Conservation (phyloP, 176 grass and related monocot species). For the Avena eriantha region DNA sequence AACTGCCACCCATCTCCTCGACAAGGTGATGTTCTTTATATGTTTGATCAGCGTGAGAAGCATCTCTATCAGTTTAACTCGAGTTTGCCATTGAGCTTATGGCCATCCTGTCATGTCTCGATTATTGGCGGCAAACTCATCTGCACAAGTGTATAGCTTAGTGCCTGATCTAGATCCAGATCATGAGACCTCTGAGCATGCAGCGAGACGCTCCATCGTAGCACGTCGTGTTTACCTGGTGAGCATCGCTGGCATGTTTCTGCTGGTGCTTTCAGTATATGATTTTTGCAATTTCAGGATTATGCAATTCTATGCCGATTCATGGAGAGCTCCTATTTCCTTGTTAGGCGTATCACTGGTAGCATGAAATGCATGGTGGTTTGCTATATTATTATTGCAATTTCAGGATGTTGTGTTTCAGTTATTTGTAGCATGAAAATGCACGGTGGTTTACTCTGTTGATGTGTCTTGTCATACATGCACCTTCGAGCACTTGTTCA, state of each 20-base stretch:
- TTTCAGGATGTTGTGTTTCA: background rate
- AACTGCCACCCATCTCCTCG: constrained; percentile 17
- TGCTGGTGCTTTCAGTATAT: background rate
- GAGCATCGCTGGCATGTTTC: constrained; percentile 24
- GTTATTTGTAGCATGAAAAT: background rate
- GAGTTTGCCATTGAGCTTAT: too few species aligned
- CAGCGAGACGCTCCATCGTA: background rate
- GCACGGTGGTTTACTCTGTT: too few species aligned
- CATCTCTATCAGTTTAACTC: background rate
- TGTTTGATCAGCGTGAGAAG: background rate
- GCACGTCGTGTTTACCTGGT: background rate
- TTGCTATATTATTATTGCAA: background rate
- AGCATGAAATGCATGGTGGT: too few species aligned
- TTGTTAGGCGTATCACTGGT: too few species aligned
- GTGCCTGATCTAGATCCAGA: constrained; percentile 2
- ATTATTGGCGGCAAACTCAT: constrained; percentile 7
- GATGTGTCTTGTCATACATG: background rate
- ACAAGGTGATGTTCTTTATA: background rate
- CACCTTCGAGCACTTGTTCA: background rate
- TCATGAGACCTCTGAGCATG: background rate
- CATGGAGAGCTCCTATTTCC: background rate
- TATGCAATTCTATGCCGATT: background rate
- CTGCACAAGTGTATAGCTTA: background rate
- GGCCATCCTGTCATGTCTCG: constrained; percentile 5
- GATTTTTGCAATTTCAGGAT: background rate